Conservation (phyloP, 441 rosid species). For the Corymbia citriodora region DNA sequence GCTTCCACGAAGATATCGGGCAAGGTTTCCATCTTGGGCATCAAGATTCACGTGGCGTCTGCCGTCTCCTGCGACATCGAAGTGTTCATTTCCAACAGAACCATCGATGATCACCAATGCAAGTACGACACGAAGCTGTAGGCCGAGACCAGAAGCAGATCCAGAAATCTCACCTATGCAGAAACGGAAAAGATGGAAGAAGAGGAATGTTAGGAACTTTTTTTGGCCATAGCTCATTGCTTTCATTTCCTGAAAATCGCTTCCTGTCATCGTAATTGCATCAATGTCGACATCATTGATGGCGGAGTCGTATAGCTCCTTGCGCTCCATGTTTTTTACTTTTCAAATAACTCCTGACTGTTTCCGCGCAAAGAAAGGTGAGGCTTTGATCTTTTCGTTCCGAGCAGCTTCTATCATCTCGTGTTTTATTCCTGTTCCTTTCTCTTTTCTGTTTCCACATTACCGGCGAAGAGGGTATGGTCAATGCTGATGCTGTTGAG, state of each 20-base stretch:
- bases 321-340: neutral
- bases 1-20: slow-evolving; percentile 38
- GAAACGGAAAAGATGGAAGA: neutral
- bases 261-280: neutral
- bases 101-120: slow-evolving; percentile 48
- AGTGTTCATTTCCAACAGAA: slow-evolving; percentile 31
- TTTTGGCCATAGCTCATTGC: neutral
- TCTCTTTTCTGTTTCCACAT: neutral
- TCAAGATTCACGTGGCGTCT: slow-evolving; percentile 35
- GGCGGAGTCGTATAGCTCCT: neutral
- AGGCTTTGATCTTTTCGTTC: neutral
- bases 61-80: slow-evolving; percentile 46
- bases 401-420: neutral
- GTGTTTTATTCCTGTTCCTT: neutral
- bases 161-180: neutral
- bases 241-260: neutral
- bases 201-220: neutral
- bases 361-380: neutral
- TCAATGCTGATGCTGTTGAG: neutral
- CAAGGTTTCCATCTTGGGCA: slow-evolving; percentile 40
- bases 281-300: neutral
- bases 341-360: neutral
- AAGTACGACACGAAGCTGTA: slow-evolving; percentile 43
- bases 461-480: neutral
- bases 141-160: neutral